Conservation (phyloP, 208 protist species). For the Zelonia costaricensis region DNA sequence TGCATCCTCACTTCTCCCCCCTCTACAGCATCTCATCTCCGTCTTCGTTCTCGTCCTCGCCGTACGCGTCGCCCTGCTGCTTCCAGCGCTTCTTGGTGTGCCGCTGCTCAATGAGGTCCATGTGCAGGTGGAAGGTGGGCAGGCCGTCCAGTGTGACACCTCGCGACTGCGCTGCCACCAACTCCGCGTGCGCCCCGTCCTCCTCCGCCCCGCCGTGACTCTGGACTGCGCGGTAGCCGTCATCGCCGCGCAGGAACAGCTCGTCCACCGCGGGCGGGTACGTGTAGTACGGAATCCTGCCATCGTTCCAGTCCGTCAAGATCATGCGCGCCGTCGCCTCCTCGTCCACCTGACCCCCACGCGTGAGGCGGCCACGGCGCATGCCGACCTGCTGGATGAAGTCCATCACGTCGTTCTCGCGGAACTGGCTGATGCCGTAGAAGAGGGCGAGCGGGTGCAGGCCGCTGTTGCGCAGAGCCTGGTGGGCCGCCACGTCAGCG, state of each 20-base stretch:
- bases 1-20: too few species aligned
- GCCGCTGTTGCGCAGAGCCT: conserved; percentile 12
- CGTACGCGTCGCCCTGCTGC: conserved; percentile 4
- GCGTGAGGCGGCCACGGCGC: conserved; percentile 76
- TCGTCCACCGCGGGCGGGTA: conserved; percentile 80
- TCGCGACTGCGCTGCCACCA: conserved; percentile 38
- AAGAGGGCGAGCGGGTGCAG: conserved; percentile 82
- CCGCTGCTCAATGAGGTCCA: conserved; percentile 33
- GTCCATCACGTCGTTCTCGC: conserved; percentile 71
- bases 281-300: conserved; percentile 96
- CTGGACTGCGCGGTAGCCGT: conserved; percentile 22
- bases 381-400: conserved; percentile 85
- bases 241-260: conserved; percentile 40
- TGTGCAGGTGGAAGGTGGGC: conserved; percentile 85
- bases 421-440: conserved; percentile 80
- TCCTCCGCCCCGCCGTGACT: conserved; percentile 11
- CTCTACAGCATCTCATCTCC: conserved; percentile 27
- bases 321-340: conserved; percentile 92
- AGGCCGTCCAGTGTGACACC: conserved; percentile 78
- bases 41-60: conserved; percentile 25
- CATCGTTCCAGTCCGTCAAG: conserved; percentile 95
- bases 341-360: conserved; percentile 91
- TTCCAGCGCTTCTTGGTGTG: conserved; percentile 39
- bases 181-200: conserved; percentile 30
- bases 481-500: conserved; percentile 28